Evolutionary conservation across 2,329 filamentous ascomycete species (phyloP), one percentile per base, ranked within the genome.

Genomic region (Pseudogymnoascus pannorum): DNA sequence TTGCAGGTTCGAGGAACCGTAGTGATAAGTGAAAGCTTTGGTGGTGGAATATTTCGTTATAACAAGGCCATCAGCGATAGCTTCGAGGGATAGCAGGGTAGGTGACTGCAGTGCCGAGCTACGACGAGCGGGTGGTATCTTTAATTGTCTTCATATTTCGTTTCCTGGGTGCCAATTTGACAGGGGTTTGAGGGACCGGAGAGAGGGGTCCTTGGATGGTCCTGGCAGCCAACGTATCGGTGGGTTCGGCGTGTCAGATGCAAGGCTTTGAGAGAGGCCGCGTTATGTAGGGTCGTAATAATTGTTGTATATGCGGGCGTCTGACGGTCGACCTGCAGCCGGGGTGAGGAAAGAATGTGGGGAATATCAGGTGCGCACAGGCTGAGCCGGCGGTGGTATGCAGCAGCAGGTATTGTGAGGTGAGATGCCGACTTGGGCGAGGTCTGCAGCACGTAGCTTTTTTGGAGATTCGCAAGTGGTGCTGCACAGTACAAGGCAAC

Each of bases 331-430:
- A 51, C 44, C 44, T 51, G 44, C 44, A 51, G 44, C 44, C 44
- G 24, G 44, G 44, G 22, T 44, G 40, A 44, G 24, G 24, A 51
- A 51, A 51, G 44, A 51, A 51, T 51, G 44, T 51, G 44, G 44
- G 44, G 44, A 51, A 51, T 51, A 51, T 51, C 44, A 51, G 44
- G 44, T 51, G 44, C 44, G 44, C 44, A 51, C 44, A 51, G 24
- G 44, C 44, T 58, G 57, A 58, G 35, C 26, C 31, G 57, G 31
- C 57, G 57, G 57, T 58, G 57, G 57, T 35, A 58, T 58, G 57
- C 57, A 26, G 57, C 31, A 58, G 57, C 31, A 58, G n/a, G 57
- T 58, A 35, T 35, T 40, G 35, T 8, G 22, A 16, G n/a, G 31
- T 58, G 29, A 51, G 44, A 51, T 51, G 44, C 44, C 44, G 44